These are phyloP conservation scores for Hypoxylon rickii DNA, from an alignment of 495 filamentous ascomycete genomes.

Conservation along the genomic window DNA sequence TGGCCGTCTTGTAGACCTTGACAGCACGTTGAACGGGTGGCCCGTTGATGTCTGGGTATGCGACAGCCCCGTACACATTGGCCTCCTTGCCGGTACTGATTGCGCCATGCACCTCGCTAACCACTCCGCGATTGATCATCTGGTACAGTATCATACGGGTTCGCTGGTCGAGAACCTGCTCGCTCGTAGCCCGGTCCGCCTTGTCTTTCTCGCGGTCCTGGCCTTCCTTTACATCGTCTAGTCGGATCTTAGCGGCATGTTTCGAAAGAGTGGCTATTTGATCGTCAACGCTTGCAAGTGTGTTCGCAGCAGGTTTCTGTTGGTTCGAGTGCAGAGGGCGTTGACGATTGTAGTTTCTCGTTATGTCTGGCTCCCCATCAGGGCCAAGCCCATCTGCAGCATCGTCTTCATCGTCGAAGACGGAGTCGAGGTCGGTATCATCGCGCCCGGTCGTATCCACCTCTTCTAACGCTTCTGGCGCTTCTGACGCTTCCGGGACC, in stretches of 20 bases:
- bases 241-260: constrained; percentile 86
- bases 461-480: too few relatives aligned
- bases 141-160: constrained; percentile 94
- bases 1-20: constrained; percentile 98
- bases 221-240: constrained; percentile 68
- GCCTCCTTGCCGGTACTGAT: constrained; percentile 96
- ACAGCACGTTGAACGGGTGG: constrained; percentile 67
- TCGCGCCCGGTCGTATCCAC: too few relatives aligned
- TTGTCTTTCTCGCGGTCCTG: constrained; percentile 70
- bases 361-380: constrained; percentile 70
- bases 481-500: constrained; percentile 7
- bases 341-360: constrained; percentile 91
- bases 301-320: constrained; percentile 84
- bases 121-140: constrained; percentile 87
- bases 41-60: constrained; percentile 53
- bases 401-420: constrained; percentile 63
- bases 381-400: constrained; percentile 63
- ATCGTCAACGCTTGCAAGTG: constrained; percentile 77
- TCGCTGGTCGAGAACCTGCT: constrained; percentile 90
- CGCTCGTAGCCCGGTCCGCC: constrained; percentile 87
- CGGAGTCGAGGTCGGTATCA: constrained; percentile 53
- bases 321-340: constrained; percentile 73
- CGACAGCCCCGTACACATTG: constrained; percentile 80
- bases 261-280: constrained; percentile 80
- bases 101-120: constrained; percentile 84